phyloP scores from a whole-genome alignment of 208 protist species.

The Acanthamoeba sp. region DNA sequence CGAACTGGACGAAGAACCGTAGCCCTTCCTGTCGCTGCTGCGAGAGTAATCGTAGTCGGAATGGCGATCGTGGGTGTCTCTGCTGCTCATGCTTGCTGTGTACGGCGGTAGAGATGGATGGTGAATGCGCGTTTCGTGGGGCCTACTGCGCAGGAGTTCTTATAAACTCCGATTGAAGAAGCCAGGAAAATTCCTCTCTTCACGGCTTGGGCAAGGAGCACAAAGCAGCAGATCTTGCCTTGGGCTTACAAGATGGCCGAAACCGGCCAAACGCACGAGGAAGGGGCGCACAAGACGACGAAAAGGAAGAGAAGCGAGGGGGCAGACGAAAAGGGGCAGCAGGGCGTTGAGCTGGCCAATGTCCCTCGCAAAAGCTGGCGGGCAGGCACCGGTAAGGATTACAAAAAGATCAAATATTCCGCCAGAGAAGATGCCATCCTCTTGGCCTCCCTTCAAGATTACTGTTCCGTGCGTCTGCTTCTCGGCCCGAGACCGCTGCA shows the following conservation, averaged over 20 bases:
- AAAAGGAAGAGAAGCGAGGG: not conserved
- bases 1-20: not conserved
- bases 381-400: not conserved
- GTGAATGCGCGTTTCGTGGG: not conserved
- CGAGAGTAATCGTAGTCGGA: constrained; percentile 50
- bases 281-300: not conserved
- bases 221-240: too few species aligned
- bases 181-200: too few species aligned
- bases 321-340: not conserved
- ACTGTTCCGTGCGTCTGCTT: not conserved
- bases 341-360: not conserved
- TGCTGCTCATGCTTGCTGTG: not conserved
- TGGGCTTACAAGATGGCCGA: too few species aligned
- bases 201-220: too few species aligned
- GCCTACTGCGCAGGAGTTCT: too few species aligned
- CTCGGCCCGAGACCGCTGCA: too few species aligned
- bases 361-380: not conserved
- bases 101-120: not conserved
- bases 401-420: constrained; percentile 9
- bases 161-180: too few species aligned
- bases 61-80: constrained; percentile 14
- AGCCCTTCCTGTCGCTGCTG: constrained; percentile 56
- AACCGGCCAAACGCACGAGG: too few species aligned
- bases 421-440: not conserved
- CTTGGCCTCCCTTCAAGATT: not conserved